Percentiles rank a stretch among this genome's conserved stretches.
These are phyloP conservation scores for Hortaea werneckii DNA, from an alignment of 2,329 filamentous ascomycete genomes.

Conservation along the genomic window DNA sequence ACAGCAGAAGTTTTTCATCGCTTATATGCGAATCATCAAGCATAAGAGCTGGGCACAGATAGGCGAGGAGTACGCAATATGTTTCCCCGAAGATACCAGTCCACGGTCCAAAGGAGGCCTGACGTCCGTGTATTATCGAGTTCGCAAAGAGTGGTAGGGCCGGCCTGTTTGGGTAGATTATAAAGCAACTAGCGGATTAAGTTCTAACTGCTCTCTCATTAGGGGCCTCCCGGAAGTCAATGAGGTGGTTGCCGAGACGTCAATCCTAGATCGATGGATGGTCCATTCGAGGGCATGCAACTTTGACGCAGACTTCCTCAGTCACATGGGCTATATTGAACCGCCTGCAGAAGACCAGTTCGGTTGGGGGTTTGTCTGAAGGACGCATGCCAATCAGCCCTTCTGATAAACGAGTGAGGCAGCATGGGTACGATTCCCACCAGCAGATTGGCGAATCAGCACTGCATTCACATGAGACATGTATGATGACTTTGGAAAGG, in stretches of 20 bases:
- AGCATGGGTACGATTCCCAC: too few species aligned
- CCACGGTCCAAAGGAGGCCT: conserved; percentile 22
- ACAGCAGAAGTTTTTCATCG: conserved; percentile 26
- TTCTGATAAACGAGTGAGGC: too few species aligned
- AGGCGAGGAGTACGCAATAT: conserved; percentile 15
- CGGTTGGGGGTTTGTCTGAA: not conserved
- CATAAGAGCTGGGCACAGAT: conserved; percentile 21
- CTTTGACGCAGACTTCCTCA: not conserved
- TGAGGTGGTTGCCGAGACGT: not conserved
- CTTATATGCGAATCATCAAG: conserved; percentile 15
- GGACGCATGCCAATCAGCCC: too few species aligned
- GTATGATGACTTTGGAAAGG: too few species aligned
- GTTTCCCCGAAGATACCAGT: conserved; percentile 10
- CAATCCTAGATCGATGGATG: not conserved
- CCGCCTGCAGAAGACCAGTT: not conserved
- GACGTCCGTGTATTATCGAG: conserved; percentile 25
- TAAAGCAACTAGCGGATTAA: too few species aligned
- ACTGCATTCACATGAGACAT: too few species aligned
- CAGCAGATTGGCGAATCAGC: too few species aligned
- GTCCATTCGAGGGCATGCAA: not conserved
- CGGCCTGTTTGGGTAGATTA: too few species aligned
- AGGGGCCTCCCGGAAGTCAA: not conserved
- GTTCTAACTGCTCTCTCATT: not conserved
- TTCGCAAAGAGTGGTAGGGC: conserved; percentile 19
- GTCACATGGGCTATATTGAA: not conserved